Base-by-base conservation (phyloP, 331 rosid species). In the Ulmus americana region DNA sequence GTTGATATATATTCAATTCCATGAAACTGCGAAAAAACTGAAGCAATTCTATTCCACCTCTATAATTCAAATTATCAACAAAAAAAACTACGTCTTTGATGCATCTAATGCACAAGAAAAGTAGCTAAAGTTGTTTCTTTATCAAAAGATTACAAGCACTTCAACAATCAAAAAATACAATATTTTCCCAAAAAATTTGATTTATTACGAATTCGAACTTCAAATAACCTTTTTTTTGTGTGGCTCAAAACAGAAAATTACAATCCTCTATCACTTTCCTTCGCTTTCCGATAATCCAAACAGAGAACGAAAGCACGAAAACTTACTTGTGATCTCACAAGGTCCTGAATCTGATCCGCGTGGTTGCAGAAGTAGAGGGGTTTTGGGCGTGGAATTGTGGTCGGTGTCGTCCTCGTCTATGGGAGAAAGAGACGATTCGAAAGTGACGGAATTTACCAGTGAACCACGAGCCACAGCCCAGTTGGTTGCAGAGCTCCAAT, bases 261-360 rank as follows among this genome's bases (percentile, higher is more conserved):
- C 10, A 60, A 9, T 45, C 22, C 54, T 5, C 54, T 12, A 15
- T 9, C 4, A 11, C 1, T 56, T 10, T 15, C 45, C 52, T 50
- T 45, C 41, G 35, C 10, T 55, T 10, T 39, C 55, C 11, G 50
- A 15, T 10, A 10, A 63, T 44, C 65, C 38, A 65, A 64, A 70
- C 67, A 63, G 38, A 71, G 16, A 10, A 57, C 4, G 63, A 64
- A 59, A 35, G 20, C 22, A 11, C 8, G 1, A 15, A 38, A 45
- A 76, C 83, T 50, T 63, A 92, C 98, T 53, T 3, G 76, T 92
- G 84, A 92, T 85, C 79, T 92, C 82, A 79, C 97, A 89, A 5
- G 97, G 95, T 65, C 62, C 54, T 4, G 95, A 87, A 77, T 87
- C 88, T 0, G 79, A 53, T 10, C 86, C 71, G 14, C 84, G 70